Conservation (phyloP, 2,329 filamentous ascomycete species). For the Bretziella fagacearum region DNA sequence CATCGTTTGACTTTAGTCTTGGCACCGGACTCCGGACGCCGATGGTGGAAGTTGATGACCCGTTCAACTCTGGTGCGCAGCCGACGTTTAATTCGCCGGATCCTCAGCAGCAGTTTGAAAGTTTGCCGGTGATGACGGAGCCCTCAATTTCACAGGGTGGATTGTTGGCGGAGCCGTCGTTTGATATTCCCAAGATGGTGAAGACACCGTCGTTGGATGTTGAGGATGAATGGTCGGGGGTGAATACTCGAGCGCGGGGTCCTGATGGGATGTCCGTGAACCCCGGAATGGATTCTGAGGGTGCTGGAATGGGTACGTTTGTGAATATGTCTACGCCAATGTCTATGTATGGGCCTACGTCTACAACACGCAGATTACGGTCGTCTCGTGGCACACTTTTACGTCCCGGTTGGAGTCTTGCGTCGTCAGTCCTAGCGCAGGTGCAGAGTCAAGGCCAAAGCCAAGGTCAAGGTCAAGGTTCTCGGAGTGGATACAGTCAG, state of each 20-base stretch:
- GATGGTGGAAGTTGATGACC: not conserved
- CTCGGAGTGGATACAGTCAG: not conserved
- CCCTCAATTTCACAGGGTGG: too few relatives aligned
- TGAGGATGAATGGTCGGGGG: not conserved
- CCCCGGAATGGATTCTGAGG: not conserved
- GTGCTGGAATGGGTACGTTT: not conserved
- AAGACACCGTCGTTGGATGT: slow-evolving; percentile 9
- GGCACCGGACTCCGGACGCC: not conserved
- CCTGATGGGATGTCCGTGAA: too few relatives aligned
- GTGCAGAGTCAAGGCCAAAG: not conserved
- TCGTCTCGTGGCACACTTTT: not conserved
- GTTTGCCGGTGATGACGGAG: not conserved
- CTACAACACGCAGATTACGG: not conserved
- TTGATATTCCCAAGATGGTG: not conserved
- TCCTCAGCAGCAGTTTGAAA: not conserved
- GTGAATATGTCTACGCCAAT: not conserved
- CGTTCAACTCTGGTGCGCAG: not conserved
- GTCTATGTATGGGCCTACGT: not conserved
- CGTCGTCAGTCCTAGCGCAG: not conserved
- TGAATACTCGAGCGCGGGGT: too few relatives aligned
- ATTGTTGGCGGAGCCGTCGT: too few relatives aligned
- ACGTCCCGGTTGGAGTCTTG: not conserved
- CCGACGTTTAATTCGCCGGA: slow-evolving; percentile 3
- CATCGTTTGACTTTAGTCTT: not conserved
- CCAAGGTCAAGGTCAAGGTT: not conserved